Evolutionary conservation across 2,329 filamentous ascomycete species (phyloP).

Genomic region (Peltaster fructicola): DNA sequence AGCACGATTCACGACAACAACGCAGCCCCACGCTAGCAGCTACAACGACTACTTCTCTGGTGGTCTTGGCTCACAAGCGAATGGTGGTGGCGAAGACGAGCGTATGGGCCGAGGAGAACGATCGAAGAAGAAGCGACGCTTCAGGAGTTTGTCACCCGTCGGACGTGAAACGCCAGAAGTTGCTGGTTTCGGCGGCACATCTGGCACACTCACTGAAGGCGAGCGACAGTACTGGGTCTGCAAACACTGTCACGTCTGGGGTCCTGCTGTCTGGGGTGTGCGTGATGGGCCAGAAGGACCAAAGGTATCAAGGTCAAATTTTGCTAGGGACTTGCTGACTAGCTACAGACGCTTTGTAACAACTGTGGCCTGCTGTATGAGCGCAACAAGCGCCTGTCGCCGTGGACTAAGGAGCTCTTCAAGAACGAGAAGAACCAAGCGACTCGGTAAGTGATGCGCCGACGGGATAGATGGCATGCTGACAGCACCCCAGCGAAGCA

Average conservation of each 20-base stretch:
- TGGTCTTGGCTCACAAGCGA: constrained; percentile 20
- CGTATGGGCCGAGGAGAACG: constrained; percentile 81
- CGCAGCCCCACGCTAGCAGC: constrained; percentile 20
- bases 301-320: no score
- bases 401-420: constrained; percentile 58
- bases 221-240: constrained; percentile 80
- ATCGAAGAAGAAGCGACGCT: constrained; percentile 87
- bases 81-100: constrained; percentile 39
- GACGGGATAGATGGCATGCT: constrained; percentile 10
- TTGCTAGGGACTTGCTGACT: constrained; percentile 21
- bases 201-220: constrained; percentile 46
- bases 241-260: constrained; percentile 72
- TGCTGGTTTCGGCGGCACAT: constrained; percentile 46
- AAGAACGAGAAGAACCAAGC: constrained; percentile 23
- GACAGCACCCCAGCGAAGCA: constrained; percentile 5
- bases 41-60: constrained; percentile 39
- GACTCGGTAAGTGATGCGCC: constrained; percentile 10
- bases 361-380: constrained; percentile 86
- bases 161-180: constrained; percentile 69
- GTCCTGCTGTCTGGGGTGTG: constrained; percentile 84
- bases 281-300: constrained; percentile 74
- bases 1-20: constrained; percentile 46
- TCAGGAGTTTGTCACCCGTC: constrained; percentile 70
- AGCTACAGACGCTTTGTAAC: constrained; percentile 60
- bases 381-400: constrained; percentile 65